These are phyloP conservation scores for Hamamelis virginiana DNA, from an alignment of 164 flowering plant species.

Conservation along the genomic window DNA sequence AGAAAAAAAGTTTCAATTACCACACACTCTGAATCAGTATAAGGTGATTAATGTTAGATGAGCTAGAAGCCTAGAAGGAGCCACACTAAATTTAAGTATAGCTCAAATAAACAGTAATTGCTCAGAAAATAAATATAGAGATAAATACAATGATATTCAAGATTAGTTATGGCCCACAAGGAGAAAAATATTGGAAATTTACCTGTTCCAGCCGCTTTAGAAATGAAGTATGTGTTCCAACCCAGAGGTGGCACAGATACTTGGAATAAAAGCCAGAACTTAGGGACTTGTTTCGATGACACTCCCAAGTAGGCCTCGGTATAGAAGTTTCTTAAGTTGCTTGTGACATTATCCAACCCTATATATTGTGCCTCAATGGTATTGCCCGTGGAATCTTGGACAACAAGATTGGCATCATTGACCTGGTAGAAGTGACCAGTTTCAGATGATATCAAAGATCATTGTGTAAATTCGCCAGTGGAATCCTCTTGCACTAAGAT, in stretches of 20 bases:
- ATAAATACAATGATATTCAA: neutral
- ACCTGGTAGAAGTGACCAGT: constrained; percentile 43
- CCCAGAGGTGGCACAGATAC: constrained; percentile 79
- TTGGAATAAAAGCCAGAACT: constrained; percentile 76
- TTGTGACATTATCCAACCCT: constrained; percentile 61
- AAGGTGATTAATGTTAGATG: neutral
- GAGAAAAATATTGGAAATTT: constrained; percentile 3
- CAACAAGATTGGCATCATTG: constrained; percentile 47
- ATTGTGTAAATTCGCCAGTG: neutral
- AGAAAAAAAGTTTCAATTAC: neutral
- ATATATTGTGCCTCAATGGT: constrained; percentile 54
- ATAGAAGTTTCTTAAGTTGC: constrained; percentile 60
- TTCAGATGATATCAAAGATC: neutral
- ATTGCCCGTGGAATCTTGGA: constrained; percentile 64
- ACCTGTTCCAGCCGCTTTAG: constrained; percentile 47
- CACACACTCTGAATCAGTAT: too few species aligned
- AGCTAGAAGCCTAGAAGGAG: neutral
- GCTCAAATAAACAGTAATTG: neutral
- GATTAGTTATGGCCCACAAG: neutral
- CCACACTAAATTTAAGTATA: neutral
- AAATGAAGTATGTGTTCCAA: constrained; percentile 81
- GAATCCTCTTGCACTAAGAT: neutral
- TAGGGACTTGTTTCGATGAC: constrained; percentile 41
- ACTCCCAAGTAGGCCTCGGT: constrained; percentile 61
- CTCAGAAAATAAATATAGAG: neutral